Percentiles rank a stretch among this genome's conserved stretches.
These are phyloP conservation scores for Paramarasmius palmivorus DNA, from an alignment of 1,284 basidiomycete species.

Conservation along the genomic window DNA sequence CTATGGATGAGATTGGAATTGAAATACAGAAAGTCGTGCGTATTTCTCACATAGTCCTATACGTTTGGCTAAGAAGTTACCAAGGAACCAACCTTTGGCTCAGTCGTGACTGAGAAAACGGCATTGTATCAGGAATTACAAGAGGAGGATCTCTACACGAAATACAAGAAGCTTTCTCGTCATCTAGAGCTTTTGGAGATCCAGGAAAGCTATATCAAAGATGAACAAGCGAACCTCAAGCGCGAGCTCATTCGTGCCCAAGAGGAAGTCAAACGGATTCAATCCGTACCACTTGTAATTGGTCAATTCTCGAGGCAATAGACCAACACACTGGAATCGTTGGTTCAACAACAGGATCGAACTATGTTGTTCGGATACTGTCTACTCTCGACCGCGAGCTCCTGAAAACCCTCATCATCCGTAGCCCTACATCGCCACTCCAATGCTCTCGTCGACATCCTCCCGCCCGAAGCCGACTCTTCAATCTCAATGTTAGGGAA, in stretches of 20 bases:
- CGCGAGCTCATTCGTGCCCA: conserved; percentile 97
- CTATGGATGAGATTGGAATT: conserved; percentile 82
- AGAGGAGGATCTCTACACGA: conserved; percentile 92
- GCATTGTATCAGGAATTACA: conserved; percentile 83
- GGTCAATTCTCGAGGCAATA: conserved; percentile 98
- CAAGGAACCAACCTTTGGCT: conserved; percentile 89
- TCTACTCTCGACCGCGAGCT: conserved; percentile 97
- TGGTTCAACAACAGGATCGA: conserved; percentile 96
- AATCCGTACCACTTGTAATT: conserved; percentile 99
- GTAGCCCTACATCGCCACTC: conserved; percentile 98
- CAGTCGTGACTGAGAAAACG: conserved; percentile 86
- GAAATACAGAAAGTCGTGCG: conserved; percentile 83
- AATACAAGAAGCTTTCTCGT: conserved; percentile 91
- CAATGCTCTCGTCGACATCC: conserved; percentile 96
- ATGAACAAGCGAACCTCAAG: conserved; percentile 97
- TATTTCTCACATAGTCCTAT: background rate
- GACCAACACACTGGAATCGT: conserved; percentile 98
- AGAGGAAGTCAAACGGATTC: conserved; percentile 99
- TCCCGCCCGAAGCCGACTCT: conserved; percentile 98
- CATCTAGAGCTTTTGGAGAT: conserved; percentile 94
- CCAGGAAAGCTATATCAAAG: conserved; percentile 98
- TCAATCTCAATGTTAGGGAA: conserved; percentile 92
- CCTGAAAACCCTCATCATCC: conserved; percentile 94
- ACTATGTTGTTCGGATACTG: conserved; percentile 97
- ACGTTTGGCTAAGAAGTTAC: conserved; percentile 12